These are phyloP conservation scores for Ascochyta clinopodiicola DNA, from an alignment of 2,329 filamentous ascomycete species.

Conservation along the genomic window DNA sequence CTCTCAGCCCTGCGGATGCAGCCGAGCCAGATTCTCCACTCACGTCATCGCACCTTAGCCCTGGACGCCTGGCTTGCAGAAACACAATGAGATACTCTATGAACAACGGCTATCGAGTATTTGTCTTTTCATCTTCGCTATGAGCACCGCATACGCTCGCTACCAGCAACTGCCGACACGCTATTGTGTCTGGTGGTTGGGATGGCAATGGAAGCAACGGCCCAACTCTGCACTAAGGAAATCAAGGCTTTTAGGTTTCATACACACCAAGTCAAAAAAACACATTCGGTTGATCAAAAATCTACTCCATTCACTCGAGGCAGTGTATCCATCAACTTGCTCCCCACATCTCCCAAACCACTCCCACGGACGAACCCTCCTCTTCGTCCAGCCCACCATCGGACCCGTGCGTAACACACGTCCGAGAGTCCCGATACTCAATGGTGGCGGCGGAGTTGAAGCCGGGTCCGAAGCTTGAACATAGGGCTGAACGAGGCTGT, in stretches of 20 bases:
- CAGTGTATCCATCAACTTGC: background rate
- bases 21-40: slow-evolving; percentile 7
- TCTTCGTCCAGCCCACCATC: background rate
- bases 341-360: background rate
- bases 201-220: background rate
- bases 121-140: background rate
- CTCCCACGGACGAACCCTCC: background rate
- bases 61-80: background rate
- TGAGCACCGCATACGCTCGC: background rate
- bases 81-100: background rate
- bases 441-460: background rate
- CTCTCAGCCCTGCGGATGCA: slow-evolving; percentile 2
- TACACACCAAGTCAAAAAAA: no score
- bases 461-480: background rate
- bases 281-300: no score
- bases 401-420: background rate
- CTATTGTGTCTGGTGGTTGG: background rate
- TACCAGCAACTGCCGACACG: background rate
- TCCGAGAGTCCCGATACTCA: background rate
- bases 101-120: background rate
- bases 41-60: slow-evolving; percentile 2
- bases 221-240: background rate
- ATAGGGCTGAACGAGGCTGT: slow-evolving; percentile 2
- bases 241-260: background rate
- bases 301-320: background rate